Conservation (phyloP, 2,329 filamentous ascomycete species). For the Exophiala viscosa region DNA sequence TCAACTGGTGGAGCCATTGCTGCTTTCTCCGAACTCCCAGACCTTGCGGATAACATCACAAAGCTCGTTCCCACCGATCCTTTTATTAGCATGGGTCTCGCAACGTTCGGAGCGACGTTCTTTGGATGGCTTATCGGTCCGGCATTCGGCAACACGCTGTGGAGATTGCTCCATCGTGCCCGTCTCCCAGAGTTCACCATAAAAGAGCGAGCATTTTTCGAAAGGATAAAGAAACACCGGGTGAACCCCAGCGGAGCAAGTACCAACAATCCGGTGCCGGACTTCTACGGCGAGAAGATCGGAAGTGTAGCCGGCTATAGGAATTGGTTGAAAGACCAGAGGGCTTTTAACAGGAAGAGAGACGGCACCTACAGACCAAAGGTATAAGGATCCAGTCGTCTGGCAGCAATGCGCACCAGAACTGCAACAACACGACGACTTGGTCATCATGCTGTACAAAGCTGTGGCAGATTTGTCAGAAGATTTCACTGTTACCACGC, state of each 20-base stretch:
- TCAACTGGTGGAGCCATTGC: constrained; percentile 56
- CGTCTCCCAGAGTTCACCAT: constrained; percentile 35
- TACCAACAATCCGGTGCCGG: constrained; percentile 86
- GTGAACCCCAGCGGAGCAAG: constrained; percentile 88
- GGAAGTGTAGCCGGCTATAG: constrained; percentile 86
- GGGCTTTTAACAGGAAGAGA: constrained; percentile 92
- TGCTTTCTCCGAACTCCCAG: constrained; percentile 23
- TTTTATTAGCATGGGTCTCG: constrained; percentile 76
- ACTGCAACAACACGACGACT: neutral
- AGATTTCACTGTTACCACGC: too few relatives aligned
- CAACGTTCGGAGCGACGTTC: constrained; percentile 71
- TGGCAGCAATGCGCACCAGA: too few relatives aligned
- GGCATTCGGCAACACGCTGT: constrained; percentile 72
- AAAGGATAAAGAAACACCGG: constrained; percentile 83
- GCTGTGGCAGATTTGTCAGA: too few relatives aligned
- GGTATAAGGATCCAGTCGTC: neutral
- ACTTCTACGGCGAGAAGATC: constrained; percentile 99
- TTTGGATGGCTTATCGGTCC: constrained; percentile 86
- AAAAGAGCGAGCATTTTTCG: constrained; percentile 94
- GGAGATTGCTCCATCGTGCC: constrained; percentile 71
- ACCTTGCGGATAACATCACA: constrained; percentile 25
- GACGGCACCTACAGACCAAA: constrained; percentile 20
- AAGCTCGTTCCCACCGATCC: constrained; percentile 62
- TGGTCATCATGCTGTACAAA: neutral
- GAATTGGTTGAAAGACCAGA: constrained; percentile 95